A percentile compares a stretch with the other conserved stretches of the same genome.
These are phyloP conservation scores for Paramecium pentaurelia DNA, from an alignment of 73 alveolate genomes.

Conservation along the genomic window DNA sequence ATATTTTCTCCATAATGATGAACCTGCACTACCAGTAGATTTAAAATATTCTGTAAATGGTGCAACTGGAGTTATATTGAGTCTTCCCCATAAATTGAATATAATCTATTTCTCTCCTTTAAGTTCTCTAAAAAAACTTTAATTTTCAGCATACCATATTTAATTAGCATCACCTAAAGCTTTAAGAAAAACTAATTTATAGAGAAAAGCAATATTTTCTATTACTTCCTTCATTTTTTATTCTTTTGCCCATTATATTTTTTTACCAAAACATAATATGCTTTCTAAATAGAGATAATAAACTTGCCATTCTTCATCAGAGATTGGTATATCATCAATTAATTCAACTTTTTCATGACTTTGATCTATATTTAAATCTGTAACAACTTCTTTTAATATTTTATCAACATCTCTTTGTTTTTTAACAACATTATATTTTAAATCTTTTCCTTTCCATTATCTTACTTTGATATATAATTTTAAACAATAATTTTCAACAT, in stretches of 20 bases:
- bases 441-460: neutral
- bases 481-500: slow-evolving; percentile 2
- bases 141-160: neutral
- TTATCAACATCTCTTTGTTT: slow-evolving; percentile 15
- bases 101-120: neutral
- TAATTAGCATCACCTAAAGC: slow-evolving; percentile 50
- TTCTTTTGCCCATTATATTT: slow-evolving; percentile 1
- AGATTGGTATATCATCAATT: slow-evolving; percentile 43
- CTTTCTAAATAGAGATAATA: slow-evolving; percentile 34
- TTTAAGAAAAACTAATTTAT: slow-evolving; percentile 32
- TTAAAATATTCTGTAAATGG: slow-evolving; percentile 49
- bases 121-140: neutral
- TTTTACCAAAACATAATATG: neutral
- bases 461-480: neutral
- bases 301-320: slow-evolving; percentile 25
- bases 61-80: slow-evolving; percentile 58
- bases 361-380: slow-evolving; percentile 33
- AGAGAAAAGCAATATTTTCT: neutral
- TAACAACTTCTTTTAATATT: neutral
- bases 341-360: slow-evolving; percentile 51
- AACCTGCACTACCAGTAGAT: slow-evolving; percentile 9
- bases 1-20: slow-evolving; percentile 53
- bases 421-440: neutral
- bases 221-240: neutral
- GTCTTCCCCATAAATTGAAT: slow-evolving; percentile 60